A percentile compares a stretch with the other conserved stretches of the same genome.
Evolutionary conservation across 83 land plant species (phyloP).

Genomic region (Picea abies): DNA sequence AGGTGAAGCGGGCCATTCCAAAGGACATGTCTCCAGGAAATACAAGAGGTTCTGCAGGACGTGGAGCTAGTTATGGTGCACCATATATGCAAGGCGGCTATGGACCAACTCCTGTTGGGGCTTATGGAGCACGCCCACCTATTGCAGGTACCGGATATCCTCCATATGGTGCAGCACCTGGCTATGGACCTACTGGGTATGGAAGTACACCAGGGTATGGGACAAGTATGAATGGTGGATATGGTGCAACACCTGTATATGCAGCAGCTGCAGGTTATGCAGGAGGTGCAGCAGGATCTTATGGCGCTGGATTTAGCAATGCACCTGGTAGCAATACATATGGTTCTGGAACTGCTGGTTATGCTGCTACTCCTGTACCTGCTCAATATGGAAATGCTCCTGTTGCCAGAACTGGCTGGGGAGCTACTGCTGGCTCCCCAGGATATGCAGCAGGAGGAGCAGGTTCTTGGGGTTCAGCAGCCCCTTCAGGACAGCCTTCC

Average conservation of each 20-base stretch:
- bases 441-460: background rate
- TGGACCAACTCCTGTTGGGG: slow-evolving; percentile 13
- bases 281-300: slow-evolving; percentile 11
- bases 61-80: slow-evolving; percentile 18
- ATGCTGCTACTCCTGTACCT: background rate
- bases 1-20: slow-evolving; percentile 29
- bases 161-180: slow-evolving; percentile 17
- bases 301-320: slow-evolving; percentile 13
- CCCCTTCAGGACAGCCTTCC: slow-evolving; percentile 12
- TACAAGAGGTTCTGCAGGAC: slow-evolving; percentile 21
- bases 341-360: slow-evolving; percentile 18
- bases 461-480: slow-evolving; percentile 14
- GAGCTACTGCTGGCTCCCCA: slow-evolving; percentile 4
- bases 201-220: slow-evolving; percentile 22
- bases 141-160: slow-evolving; percentile 18
- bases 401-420: slow-evolving; percentile 20
- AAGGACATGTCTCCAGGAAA: slow-evolving; percentile 19
- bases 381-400: slow-evolving; percentile 18
- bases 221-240: slow-evolving; percentile 25
- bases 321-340: slow-evolving; percentile 19
- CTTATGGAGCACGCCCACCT: slow-evolving; percentile 15
- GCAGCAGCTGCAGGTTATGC: slow-evolving; percentile 16
- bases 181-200: slow-evolving; percentile 30
- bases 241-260: slow-evolving; percentile 21
- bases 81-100: slow-evolving; percentile 26